These are phyloP conservation scores for Stachybotrys chlorohalonatus DNA, from an alignment of 2,329 filamentous ascomycete genomes.

Conservation along the genomic window DNA sequence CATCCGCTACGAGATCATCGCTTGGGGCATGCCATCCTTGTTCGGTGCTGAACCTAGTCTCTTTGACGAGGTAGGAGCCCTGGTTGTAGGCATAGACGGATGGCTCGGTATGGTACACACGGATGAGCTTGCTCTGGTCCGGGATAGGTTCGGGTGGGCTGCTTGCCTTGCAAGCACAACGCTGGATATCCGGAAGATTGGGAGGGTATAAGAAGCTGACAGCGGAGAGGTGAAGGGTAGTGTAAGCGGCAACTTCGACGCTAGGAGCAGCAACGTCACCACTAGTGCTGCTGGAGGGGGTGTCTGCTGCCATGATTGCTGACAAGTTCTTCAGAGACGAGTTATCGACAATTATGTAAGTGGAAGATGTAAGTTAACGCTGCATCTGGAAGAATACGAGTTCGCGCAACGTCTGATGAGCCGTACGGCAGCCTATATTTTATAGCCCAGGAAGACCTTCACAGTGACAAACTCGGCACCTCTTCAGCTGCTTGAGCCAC, in stretches of 20 bases:
- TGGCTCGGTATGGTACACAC: constrained; percentile 1
- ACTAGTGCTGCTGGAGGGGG: not conserved
- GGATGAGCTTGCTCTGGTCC: not conserved
- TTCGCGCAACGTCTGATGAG: too few relatives aligned
- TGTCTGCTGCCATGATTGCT: not conserved
- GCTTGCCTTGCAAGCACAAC: not conserved
- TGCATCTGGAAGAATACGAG: too few relatives aligned
- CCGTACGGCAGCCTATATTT: too few relatives aligned
- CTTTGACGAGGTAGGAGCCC: not conserved
- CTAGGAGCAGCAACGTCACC: not conserved
- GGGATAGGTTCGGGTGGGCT: not conserved
- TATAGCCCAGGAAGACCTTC: too few relatives aligned
- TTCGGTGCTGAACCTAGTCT: not conserved
- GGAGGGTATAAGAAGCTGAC: constrained; percentile 1
- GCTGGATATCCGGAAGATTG: not conserved
- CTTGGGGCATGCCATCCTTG: constrained; percentile 1
- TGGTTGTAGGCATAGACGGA: constrained; percentile 1
- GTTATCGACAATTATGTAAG: too few relatives aligned
- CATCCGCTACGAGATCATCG: not conserved
- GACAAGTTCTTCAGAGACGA: too few relatives aligned
- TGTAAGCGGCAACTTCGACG: not conserved
- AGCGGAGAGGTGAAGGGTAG: not conserved
- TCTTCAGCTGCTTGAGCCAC: too few relatives aligned
- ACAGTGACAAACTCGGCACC: too few relatives aligned
- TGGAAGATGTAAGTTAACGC: too few relatives aligned